These are phyloP conservation scores for Pseudogymnoascus sp. DNA, from an alignment of 2,329 filamentous ascomycete genomes.

Conservation along the genomic window DNA sequence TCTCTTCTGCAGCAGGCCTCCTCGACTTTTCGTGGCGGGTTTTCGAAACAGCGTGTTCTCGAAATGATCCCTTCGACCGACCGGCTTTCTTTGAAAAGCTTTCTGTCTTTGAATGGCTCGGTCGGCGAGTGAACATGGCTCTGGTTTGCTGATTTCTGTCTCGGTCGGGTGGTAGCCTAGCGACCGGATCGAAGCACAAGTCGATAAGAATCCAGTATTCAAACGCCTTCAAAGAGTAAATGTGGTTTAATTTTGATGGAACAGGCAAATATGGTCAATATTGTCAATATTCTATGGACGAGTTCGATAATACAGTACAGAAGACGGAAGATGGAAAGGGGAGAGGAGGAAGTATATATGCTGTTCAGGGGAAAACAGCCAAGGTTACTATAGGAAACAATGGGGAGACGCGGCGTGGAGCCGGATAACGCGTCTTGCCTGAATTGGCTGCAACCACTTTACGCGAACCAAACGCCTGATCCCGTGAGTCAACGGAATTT, in stretches of 20 bases:
- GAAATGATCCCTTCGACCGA: conserved; percentile 25
- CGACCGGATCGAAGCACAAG: not conserved
- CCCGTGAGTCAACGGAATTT: conserved; percentile 8
- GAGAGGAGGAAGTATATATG: conserved; percentile 6
- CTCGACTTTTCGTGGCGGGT: conserved; percentile 25
- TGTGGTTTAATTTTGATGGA: not conserved
- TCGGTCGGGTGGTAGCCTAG: conserved; percentile 5
- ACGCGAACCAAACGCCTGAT: conserved; percentile 11
- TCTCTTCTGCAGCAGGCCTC: conserved; percentile 21
- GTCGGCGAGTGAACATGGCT: conserved; percentile 17
- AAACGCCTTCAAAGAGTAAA: not conserved
- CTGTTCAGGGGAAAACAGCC: not conserved
- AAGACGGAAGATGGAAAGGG: not conserved
- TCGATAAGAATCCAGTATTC: not conserved
- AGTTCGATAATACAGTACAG: not conserved
- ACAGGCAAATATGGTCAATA: conserved; percentile 3
- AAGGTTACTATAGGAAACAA: conserved; percentile 9
- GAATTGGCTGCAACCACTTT: conserved; percentile 9
- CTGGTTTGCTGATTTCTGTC: not conserved
- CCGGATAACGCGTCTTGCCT: conserved; percentile 9
- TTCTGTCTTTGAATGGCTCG: conserved; percentile 23
- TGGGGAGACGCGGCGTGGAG: conserved; percentile 9
- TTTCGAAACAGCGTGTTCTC: conserved; percentile 31
- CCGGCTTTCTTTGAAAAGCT: conserved; percentile 26
- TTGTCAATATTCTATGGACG: conserved; percentile 1